phyloP scores from a whole-genome alignment of 306 rosid genomes.

The Vigna trinervia region DNA sequence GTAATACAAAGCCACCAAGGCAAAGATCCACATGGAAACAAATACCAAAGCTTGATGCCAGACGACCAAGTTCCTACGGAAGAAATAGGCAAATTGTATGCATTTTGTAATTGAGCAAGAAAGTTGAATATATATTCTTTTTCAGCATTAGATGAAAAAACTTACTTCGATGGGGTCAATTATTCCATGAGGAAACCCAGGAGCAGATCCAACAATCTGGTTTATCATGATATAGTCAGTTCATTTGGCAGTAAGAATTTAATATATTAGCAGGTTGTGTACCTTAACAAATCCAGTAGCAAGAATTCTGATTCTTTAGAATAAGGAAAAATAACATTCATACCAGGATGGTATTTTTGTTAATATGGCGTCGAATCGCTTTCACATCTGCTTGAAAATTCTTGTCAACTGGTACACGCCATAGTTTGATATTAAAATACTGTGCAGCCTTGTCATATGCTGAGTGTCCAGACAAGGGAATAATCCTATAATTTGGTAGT shows the following conservation, averaged over 20 bases:
- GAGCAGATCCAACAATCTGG: conserved; percentile 98
- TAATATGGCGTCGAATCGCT: conserved; percentile 69
- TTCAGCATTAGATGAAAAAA: conserved; percentile 25
- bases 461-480: conserved; percentile 92
- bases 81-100: conserved; percentile 44
- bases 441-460: conserved; percentile 99
- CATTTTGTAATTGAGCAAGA: conserved; percentile 34
- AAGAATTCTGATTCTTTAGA: conserved; percentile 16
- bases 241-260: conserved; percentile 42
- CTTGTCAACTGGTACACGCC: conserved; percentile 88
- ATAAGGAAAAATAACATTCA: conserved; percentile 4
- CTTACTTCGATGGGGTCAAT: conserved; percentile 91
- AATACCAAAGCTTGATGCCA: conserved; percentile 79
- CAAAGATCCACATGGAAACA: conserved; percentile 97
- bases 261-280: conserved; percentile 40
- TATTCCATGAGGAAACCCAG: conserved; percentile 97
- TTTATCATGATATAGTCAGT: conserved; percentile 42
- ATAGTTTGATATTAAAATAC: conserved; percentile 88
- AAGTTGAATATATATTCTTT: conserved; percentile 29
- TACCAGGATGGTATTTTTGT: conserved; percentile 90
- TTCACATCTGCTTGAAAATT: conserved; percentile 78
- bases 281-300: conserved; percentile 23
- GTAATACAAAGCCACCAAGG: conserved; percentile 96
- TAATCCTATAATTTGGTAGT: conserved; percentile 65
- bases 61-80: conserved; percentile 84